These are phyloP conservation scores for Aspergillus bombycis DNA, from an alignment of 2,329 filamentous ascomycete genomes.

Conservation along the genomic window DNA sequence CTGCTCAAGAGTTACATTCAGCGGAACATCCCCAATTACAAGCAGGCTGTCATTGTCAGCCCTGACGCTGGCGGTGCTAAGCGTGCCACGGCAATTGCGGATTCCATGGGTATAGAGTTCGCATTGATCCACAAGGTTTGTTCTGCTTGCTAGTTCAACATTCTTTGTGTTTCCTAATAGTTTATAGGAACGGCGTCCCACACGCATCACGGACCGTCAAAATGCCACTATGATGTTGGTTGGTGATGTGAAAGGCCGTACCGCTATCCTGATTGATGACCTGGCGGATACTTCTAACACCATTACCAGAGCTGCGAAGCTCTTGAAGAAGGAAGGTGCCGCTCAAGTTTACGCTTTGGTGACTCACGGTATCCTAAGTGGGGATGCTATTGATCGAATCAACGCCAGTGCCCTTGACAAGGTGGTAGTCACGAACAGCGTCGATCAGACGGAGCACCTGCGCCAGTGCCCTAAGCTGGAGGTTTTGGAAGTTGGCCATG, in stretches of 20 bases:
- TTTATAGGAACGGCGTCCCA: constrained; percentile 79
- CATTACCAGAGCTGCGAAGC: constrained; percentile 91
- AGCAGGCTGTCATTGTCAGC: constrained; percentile 88
- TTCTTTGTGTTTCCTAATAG: constrained; percentile 19
- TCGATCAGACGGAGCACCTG: constrained; percentile 83
- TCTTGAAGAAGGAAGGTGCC: constrained; percentile 93
- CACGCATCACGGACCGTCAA: constrained; percentile 80
- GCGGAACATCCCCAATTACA: constrained; percentile 80
- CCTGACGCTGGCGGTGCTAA: constrained; percentile 97
- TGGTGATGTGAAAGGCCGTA: constrained; percentile 77
- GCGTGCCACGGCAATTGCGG: constrained; percentile 91
- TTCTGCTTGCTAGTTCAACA: neutral
- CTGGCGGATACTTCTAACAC: constrained; percentile 96
- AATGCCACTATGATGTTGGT: constrained; percentile 91
- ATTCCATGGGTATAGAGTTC: constrained; percentile 91
- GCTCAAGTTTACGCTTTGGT: constrained; percentile 86
- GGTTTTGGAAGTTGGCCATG: constrained; percentile 82
- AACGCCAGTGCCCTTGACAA: constrained; percentile 92
- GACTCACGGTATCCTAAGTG: constrained; percentile 92
- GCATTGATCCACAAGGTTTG: constrained; percentile 95
- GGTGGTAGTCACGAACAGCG: constrained; percentile 92
- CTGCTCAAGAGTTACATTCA: constrained; percentile 68
- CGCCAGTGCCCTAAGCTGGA: constrained; percentile 82
- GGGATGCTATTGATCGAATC: constrained; percentile 91
- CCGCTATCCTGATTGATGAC: constrained; percentile 91